Evolutionary conservation across 2,329 filamentous ascomycete species (phyloP), one percentile per base, ranked within the genome.

Genomic region (Colletotrichum sp.): DNA sequence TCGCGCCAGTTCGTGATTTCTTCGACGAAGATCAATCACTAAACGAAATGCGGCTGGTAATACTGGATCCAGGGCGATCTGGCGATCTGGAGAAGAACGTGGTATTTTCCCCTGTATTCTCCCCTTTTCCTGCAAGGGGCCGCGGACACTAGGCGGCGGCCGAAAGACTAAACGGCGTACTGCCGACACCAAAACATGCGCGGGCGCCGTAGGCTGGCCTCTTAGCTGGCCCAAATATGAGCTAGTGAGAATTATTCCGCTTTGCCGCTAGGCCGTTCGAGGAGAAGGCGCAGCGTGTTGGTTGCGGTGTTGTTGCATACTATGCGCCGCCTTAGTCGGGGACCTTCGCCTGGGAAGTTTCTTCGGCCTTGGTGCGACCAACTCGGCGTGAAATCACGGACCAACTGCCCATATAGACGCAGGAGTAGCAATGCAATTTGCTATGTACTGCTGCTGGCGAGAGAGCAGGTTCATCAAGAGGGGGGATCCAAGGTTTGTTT

Each of bases 401-500:
- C 55, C 70, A 57, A 24, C 31, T 18, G 38, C 21, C n/a, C 64
- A 36, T n/a, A 24, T 15, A 51, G 34, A 34, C 29, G 24, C n/a
- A n/a, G 43, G 34, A 69, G 36, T 51, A 21, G 43, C 43, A 51
- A 51, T 51, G 29, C 16, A 12, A 36, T 31, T 31, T 33, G 8
- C 27, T 16, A 21, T 18, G 34, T 51, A 27, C 18, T 33, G 43
- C 36, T 36, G 66, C 43, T 51, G 43, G 43, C 13, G 43, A 51
- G 59, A 66, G 21, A 55, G 15, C 11, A 24, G 13, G 21, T n/a
- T 12, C 33, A 21, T 59, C 57, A 59, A 34, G 34, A 67, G 15
- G 38, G 43, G 24, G 55, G 18, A 12, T 15, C 27, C 68, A 74
- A 74, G 72, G 72, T 74, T 74, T 74, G 72, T 74, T 74, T 74